These are phyloP conservation scores for Erigeron canadensis DNA, from an alignment of 129 eudicot species.

Conservation along the genomic window DNA sequence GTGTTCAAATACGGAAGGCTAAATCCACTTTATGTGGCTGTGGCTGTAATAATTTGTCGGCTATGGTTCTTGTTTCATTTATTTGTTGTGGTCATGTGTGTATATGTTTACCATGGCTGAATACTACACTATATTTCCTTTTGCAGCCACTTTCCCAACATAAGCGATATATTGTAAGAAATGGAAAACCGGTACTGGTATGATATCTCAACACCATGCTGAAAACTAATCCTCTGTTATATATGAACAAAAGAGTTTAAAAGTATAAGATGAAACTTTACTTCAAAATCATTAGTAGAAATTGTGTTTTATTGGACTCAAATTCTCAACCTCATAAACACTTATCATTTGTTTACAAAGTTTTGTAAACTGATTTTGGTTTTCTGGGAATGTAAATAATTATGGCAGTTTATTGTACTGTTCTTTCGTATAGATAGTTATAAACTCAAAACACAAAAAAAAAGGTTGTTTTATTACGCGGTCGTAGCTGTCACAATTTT, in stretches of 20 bases:
- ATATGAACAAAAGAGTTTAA: background rate
- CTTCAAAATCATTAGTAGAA: background rate
- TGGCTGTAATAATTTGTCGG: slow-evolving; percentile 7
- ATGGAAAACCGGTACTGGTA: slow-evolving; percentile 85
- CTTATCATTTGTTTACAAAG: background rate
- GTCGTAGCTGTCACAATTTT: background rate
- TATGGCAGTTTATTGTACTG: slow-evolving; percentile 3
- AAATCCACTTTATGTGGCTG: background rate
- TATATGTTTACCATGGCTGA: slow-evolving; percentile 16
- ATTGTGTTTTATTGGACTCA: slow-evolving; percentile 6
- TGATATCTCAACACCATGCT: slow-evolving; percentile 24
- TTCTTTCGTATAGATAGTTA: background rate
- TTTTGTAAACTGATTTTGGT: slow-evolving; percentile 11
- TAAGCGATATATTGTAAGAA: slow-evolving; percentile 83
- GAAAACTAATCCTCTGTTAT: slow-evolving; percentile 4
- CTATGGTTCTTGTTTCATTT: slow-evolving; percentile 2
- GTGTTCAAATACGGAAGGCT: background rate
- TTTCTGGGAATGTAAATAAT: background rate
- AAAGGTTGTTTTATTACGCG: background rate
- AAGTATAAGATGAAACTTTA: background rate
- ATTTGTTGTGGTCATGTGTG: slow-evolving; percentile 7
- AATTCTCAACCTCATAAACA: slow-evolving; percentile 10
- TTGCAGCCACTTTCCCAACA: slow-evolving; percentile 91
- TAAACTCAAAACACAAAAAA: background rate
- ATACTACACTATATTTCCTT: slow-evolving; percentile 15